Percentiles rank a stretch among this genome's conserved stretches.
phyloP scores from a whole-genome alignment of 1,284 basidiomycete genomes.

The Prillingera fragicola region DNA sequence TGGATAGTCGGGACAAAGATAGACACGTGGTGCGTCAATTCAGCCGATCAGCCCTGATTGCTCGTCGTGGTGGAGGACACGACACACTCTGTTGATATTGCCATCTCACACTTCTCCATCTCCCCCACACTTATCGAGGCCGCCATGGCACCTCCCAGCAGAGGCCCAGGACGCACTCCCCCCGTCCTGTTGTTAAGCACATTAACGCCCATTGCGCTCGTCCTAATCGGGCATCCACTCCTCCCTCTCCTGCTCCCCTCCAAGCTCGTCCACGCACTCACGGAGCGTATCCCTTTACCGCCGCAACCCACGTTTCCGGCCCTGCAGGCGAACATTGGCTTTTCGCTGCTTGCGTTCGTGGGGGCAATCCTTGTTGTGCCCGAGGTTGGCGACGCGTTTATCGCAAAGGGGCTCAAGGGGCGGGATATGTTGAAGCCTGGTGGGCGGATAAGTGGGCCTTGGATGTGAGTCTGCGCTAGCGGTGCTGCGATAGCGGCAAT shows the following conservation, averaged over 20 bases:
- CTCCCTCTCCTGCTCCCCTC: constrained; percentile 32
- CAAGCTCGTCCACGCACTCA: constrained; percentile 13
- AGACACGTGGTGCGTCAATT: too few relatives aligned
- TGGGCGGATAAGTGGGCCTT: constrained; percentile 49
- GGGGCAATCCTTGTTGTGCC: constrained; percentile 69
- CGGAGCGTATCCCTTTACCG: constrained; percentile 24
- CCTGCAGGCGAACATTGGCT: constrained; percentile 62
- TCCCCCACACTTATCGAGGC: too few relatives aligned
- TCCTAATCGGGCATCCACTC: constrained; percentile 37
- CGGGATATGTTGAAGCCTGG: constrained; percentile 68
- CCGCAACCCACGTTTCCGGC: constrained; percentile 41
- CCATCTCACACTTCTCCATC: too few relatives aligned
- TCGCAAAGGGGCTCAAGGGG: constrained; percentile 70
- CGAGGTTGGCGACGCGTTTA: constrained; percentile 64
- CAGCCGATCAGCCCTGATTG: too few relatives aligned
- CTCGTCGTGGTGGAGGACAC: too few relatives aligned
- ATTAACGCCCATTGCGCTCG: constrained; percentile 34
- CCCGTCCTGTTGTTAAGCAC: constrained; percentile 33
- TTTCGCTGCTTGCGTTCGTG: constrained; percentile 72
- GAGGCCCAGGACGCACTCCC: too few relatives aligned
- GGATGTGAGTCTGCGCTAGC: constrained; percentile 73
- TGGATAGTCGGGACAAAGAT: too few relatives aligned
- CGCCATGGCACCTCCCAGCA: too few relatives aligned
- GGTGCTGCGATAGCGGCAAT: too few relatives aligned
- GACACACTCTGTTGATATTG: too few relatives aligned